Conservation (phyloP, 108 stramenopile genomes). For the Chaetoceros tenuissimus region DNA sequence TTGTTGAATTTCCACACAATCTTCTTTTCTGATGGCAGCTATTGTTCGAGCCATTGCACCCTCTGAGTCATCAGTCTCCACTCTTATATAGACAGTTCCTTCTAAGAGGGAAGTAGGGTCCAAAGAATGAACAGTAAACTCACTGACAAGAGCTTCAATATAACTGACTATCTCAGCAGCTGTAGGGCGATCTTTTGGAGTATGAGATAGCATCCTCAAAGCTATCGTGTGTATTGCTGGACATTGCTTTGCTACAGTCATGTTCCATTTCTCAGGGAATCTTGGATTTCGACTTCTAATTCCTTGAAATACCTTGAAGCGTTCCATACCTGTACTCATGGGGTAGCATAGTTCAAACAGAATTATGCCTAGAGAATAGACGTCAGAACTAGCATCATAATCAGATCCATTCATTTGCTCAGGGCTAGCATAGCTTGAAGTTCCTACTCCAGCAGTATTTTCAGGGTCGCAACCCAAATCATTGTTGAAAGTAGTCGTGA, state of each 20-base stretch:
- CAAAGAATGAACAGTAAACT: conserved; percentile 61
- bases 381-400: conserved; percentile 37
- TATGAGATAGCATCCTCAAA: conserved; percentile 53
- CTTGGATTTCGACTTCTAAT: neutral
- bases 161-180: conserved; percentile 38
- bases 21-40: conserved; percentile 43
- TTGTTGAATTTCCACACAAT: conserved; percentile 53
- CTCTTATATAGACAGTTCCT: conserved; percentile 50
- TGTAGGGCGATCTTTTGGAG: conserved; percentile 50
- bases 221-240: conserved; percentile 52
- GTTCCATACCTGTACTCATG: conserved; percentile 38
- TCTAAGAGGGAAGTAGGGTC: conserved; percentile 38
- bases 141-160: conserved; percentile 55
- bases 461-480: neutral
- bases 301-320: conserved; percentile 7
- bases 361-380: conserved; percentile 35
- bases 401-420: conserved; percentile 20
- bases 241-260: conserved; percentile 33
- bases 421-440: conserved; percentile 40
- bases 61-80: conserved; percentile 57
- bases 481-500: neutral
- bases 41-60: conserved; percentile 54
- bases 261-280: conserved; percentile 59
- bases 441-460: conserved; percentile 32
- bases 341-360: conserved; percentile 28